Base-by-base conservation (phyloP, 768 basidiomycete genomes). In the Pulveroboletus sp. region DNA sequence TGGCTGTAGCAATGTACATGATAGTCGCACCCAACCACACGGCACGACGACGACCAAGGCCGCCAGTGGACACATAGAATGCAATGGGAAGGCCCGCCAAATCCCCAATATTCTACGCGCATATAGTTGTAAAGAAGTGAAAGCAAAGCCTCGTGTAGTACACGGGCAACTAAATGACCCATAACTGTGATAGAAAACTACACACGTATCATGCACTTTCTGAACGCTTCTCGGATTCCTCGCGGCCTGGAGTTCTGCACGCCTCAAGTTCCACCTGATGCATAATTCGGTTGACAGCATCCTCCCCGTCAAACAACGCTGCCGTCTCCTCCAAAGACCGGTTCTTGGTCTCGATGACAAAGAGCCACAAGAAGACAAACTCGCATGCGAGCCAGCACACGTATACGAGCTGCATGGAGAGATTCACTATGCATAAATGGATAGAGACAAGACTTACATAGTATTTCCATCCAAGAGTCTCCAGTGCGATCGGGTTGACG, bases 311-410 rank as follows among this genome's bases (percentile, higher is more conserved):
- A 72, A 90, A 90, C 45, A 90, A 65, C 32, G 77, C 84, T 8
- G 86, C 84, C 17, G 87, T 89, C 72, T 90, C 88, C 65, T 90
- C 87, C 54, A 90, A 76, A 14, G 85, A 80, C 51, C 77, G 79
- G 65, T 78, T 76, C 73, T 80, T 84, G 49, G 85, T 87, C 74
- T 90, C 85, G 47, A 87, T 64, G 61, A 86, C 63, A 67, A 76
- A 87, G 72, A 84, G 70, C 72, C 76, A 88, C 60, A 79, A 63
- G 73, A 80, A 89, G 42, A 78, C 72, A 46, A 74, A 65, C 70
- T 90, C 86, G 64, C 79, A 79, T 34, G 69, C 73, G 58, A 89
- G 75, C 84, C 84, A n/a, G n/a, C n/a, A n/a, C n/a, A n/a, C n/a
- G n/a, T n/a, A n/a, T n/a, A n/a, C n/a, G n/a, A n/a, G n/a, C 85